Evolutionary conservation across 805 yeast species (phyloP), one percentile per base, ranked within the genome.

Genomic region (Metschnikowia anglica): DNA sequence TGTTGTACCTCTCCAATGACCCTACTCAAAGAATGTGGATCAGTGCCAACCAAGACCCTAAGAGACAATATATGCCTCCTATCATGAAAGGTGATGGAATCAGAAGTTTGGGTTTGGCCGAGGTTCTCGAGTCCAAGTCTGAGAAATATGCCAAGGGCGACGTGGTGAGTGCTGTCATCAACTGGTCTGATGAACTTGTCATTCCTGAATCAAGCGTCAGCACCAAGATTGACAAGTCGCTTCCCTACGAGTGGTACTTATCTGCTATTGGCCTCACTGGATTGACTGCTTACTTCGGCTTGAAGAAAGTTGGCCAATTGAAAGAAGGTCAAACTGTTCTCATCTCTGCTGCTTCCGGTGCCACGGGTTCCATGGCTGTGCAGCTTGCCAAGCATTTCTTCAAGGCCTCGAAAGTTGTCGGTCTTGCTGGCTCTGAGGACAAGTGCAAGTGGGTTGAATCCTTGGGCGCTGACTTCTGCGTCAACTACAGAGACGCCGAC

Each of bases 281-380:
- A 0, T 51, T 80, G 46, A 81, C 88, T 21, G 85, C 87, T 1
- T 81, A 78, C 63, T 65, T 74, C 48, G 81, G 81, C 10, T 68
- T 80, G 43, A 62, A 58, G 46, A 70, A 72, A 29, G 70, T 78
- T 42, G 81, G 80, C n/a, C 61, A 29, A 29, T 16, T 16, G 32
- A 16, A 29, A 16, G 32, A 29, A 16, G 32, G 32, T 5, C 32
- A 29, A 29, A 29, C 20, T 19, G 20, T 29, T 5, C 32, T 29
- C 9, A 66, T 83, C 34, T 75, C 83, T n/a, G 87, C 85, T 43
- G 88, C 88, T 10, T 74, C 83, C 6, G 88, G 88, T 47, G 85
- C 86, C 13, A 82, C 82, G n/a, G 88, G 88, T 11, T 72, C 79
- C 18, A 62, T 73, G 37, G 75, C 70, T 36, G 76, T 80, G 19